Evolutionary conservation across 805 yeast species (phyloP).

Genomic region (Saccharomycopsis amapae): DNA sequence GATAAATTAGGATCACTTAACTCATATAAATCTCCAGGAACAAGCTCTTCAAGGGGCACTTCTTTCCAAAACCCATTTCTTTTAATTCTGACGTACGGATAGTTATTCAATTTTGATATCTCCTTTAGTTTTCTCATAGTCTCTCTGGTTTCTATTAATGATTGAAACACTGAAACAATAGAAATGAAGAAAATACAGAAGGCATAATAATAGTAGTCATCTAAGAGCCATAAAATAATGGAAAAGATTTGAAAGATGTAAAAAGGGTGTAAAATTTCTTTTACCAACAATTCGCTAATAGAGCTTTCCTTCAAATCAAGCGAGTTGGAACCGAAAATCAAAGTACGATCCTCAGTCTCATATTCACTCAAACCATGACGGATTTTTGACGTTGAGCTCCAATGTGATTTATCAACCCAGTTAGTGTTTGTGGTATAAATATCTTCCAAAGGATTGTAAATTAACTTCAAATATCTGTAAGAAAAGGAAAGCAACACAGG

Average conservation of each 20-base stretch:
- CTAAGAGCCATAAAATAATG: slow-evolving; percentile 84
- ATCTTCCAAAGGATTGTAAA: slow-evolving; percentile 83
- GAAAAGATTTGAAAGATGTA: slow-evolving; percentile 93
- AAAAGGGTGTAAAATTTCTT: slow-evolving; percentile 92
- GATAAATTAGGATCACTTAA: slow-evolving; percentile 75
- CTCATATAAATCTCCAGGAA: slow-evolving; percentile 95
- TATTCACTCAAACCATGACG: slow-evolving; percentile 65
- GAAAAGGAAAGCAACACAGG: slow-evolving; percentile 66
- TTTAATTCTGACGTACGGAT: slow-evolving; percentile 67
- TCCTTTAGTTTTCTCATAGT: slow-evolving; percentile 66
- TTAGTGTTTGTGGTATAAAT: slow-evolving; percentile 73
- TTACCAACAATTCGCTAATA: slow-evolving; percentile 55
- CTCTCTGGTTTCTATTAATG: slow-evolving; percentile 77
- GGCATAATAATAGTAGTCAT: slow-evolving; percentile 90
- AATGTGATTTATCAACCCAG: slow-evolving; percentile 70
- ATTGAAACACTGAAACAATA: slow-evolving; percentile 65
- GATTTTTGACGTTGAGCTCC: slow-evolving; percentile 54
- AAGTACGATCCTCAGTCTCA: slow-evolving; percentile 55
- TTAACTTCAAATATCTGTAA: slow-evolving; percentile 76
- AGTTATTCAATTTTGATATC: slow-evolving; percentile 41
- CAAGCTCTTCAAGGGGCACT: slow-evolving; percentile 65
- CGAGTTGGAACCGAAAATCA: slow-evolving; percentile 72
- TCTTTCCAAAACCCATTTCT: slow-evolving; percentile 92
- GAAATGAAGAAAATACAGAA: slow-evolving; percentile 86
- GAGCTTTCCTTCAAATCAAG: slow-evolving; percentile 74